Evolutionary conservation across 1,284 basidiomycete species (phyloP), one percentile per base, ranked within the genome.

Genomic region (Phaffia rhodozyma): DNA sequence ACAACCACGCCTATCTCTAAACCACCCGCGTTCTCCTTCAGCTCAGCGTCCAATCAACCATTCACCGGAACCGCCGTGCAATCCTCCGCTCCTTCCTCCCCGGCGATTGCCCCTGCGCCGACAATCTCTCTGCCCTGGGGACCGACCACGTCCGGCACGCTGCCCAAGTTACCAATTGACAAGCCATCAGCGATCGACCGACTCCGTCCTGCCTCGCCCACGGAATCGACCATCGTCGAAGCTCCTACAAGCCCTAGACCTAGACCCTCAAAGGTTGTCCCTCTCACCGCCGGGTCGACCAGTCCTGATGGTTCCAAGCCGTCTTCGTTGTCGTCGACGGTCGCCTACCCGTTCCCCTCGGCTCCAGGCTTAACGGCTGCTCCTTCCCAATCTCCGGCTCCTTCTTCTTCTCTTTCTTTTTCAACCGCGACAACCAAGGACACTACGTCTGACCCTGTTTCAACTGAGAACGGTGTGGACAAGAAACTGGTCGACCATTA

Each of bases 21-120:
- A 47, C 25, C 9, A 21, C n/a, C 57, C 21, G 30, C 47, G 34
- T 66, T 66, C 55, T 43, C 55, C 48, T 66, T 66, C 32, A 61
- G 55, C 27, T 38, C 55, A 25, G 54, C 55, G 13, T 43, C 38
- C 2, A 43, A 5, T 43, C 38, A 43, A 43, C 38, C 38, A 7
- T 43, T 43, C 20, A 30, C 23, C 30, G 16, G 30, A 23, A 34
- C 20, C 13, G 58, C 57, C 55, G n/a, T 52, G 23, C n/a, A 23
- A 32, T 4, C 49, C 11, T 61, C 60, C 23, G 48, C 56, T 13
- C 48, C 55, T 30, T 52, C 60, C 1, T 58, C 64, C 0, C 54
- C 64, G 18, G 38, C 57, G 2, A 53, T 59, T 18, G 60, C 64
- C 2, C 60, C 64, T 16, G 43, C 60, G 27, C 59, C 63, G 9